These are phyloP conservation scores for Blumeriella jaapii DNA, from an alignment of 2,329 filamentous ascomycete genomes.

Conservation along the genomic window DNA sequence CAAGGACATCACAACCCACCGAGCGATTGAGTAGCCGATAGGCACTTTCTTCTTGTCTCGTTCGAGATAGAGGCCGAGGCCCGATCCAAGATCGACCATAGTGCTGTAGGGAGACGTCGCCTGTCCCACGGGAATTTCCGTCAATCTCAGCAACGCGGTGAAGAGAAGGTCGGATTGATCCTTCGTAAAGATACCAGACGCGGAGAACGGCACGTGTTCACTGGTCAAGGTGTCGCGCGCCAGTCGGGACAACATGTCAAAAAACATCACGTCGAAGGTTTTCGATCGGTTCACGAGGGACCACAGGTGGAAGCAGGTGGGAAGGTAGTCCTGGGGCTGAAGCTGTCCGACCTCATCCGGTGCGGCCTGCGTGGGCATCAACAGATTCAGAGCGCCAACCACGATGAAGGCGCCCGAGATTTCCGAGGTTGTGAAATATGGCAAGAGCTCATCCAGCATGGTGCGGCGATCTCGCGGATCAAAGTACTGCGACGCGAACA, in stretches of 20 bases:
- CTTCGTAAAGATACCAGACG: constrained; percentile 82
- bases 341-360: constrained; percentile 61
- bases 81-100: constrained; percentile 69
- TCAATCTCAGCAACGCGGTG: constrained; percentile 75
- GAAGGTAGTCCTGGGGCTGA: constrained; percentile 80
- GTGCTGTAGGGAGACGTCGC: constrained; percentile 82
- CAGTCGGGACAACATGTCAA: constrained; percentile 81
- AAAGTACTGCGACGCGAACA: constrained; percentile 85
- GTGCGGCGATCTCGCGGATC: constrained; percentile 75
- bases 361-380: constrained; percentile 75
- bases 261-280: constrained; percentile 71
- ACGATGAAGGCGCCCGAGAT: constrained; percentile 88
- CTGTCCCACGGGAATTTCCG: constrained; percentile 94
- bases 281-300: constrained; percentile 85
- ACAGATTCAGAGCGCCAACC: constrained; percentile 72
- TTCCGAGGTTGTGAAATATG: constrained; percentile 88
- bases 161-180: constrained; percentile 91
- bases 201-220: constrained; percentile 64
- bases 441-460: constrained; percentile 70
- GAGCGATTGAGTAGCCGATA: constrained; percentile 78
- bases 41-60: constrained; percentile 92
- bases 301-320: constrained; percentile 95
- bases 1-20: constrained; percentile 86
- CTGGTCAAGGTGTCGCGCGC: constrained; percentile 73
- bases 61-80: constrained; percentile 76